These are phyloP conservation scores for Acaromyces ingoldii DNA, from an alignment of 1,284 basidiomycete genomes.

Conservation along the genomic window DNA sequence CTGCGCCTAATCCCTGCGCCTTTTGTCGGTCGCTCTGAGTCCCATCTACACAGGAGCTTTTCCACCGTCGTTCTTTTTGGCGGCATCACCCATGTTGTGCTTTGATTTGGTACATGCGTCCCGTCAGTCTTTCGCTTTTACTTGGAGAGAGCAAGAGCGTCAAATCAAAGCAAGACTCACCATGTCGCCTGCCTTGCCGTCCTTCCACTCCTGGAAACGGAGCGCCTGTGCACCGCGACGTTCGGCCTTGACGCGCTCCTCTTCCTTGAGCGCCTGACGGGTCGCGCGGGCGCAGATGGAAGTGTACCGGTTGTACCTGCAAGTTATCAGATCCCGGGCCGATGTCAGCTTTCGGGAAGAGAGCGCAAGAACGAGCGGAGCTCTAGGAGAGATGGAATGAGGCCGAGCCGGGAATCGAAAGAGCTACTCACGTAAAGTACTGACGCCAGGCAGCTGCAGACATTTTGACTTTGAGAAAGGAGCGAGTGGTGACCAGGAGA, in stretches of 20 bases:
- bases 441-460: constrained; percentile 13
- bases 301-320: constrained; percentile 55
- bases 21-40: too few relatives aligned
- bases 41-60: too few relatives aligned
- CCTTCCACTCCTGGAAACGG: constrained; percentile 54
- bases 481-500: background rate
- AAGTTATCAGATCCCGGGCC: background rate
- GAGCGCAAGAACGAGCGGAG: background rate
- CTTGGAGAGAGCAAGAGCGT: too few relatives aligned
- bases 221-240: constrained; percentile 51
- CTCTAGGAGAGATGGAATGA: background rate
- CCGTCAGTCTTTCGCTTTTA: too few relatives aligned
- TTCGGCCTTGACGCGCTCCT: constrained; percentile 52
- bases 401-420: background rate
- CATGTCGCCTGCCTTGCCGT: constrained; percentile 50
- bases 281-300: constrained; percentile 52
- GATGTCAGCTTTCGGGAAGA: background rate
- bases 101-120: too few relatives aligned
- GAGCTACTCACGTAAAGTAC: constrained; percentile 10
- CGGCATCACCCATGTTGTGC: too few relatives aligned
- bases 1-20: too few relatives aligned
- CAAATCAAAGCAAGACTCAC: constrained; percentile 42
- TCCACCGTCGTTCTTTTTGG: too few relatives aligned
- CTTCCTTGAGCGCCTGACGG: constrained; percentile 53
- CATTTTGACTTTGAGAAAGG: constrained; percentile 4